Evolutionary conservation across 2,329 filamentous ascomycete species (phyloP).

Genomic region (Cyphellophora attinorum): DNA sequence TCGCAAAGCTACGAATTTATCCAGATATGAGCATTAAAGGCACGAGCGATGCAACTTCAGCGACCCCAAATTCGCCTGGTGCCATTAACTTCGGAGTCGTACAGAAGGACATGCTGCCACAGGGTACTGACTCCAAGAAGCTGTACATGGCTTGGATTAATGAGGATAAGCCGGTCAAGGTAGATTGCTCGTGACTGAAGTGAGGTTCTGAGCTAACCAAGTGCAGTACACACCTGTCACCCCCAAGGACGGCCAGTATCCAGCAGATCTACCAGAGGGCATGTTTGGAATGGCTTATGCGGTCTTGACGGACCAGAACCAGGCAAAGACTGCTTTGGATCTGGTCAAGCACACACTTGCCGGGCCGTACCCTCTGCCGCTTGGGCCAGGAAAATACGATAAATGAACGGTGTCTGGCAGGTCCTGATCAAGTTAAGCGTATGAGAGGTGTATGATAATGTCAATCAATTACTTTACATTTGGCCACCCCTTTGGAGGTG

Average conservation of each 20-base stretch:
- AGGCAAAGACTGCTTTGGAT: slow-evolving; percentile 10
- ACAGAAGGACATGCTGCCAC: slow-evolving; percentile 9
- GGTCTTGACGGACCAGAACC: slow-evolving; percentile 15
- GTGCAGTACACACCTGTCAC: slow-evolving; percentile 17
- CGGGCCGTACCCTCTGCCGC: slow-evolving; percentile 9
- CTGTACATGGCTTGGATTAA: slow-evolving; percentile 19
- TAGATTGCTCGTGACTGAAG: too few species aligned
- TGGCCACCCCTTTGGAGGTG: too few species aligned
- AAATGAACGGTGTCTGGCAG: too few species aligned
- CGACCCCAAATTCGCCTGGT: slow-evolving; percentile 9
- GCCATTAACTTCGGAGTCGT: slow-evolving; percentile 12
- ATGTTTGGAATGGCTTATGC: slow-evolving; percentile 17
- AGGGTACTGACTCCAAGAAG: slow-evolving; percentile 7
- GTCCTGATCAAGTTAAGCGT: too few species aligned
- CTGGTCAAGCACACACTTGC: slow-evolving; percentile 10
- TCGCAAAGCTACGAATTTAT: slow-evolving; percentile 7
- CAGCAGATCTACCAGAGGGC: slow-evolving; percentile 12
- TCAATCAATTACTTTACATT: too few species aligned
- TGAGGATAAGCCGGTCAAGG: slow-evolving; percentile 13
- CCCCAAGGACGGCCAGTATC: slow-evolving; percentile 8
- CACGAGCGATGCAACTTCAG: slow-evolving; percentile 8
- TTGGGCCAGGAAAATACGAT: slow-evolving; percentile 3
- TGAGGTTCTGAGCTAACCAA: too few species aligned
- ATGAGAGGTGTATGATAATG: too few species aligned
- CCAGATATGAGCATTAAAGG: slow-evolving; percentile 11